A percentile compares a stretch with the other conserved stretches of the same genome.
Evolutionary conservation across 2,329 filamentous ascomycete species (phyloP).

Genomic region (Scopulariopsis brevicaulis): DNA sequence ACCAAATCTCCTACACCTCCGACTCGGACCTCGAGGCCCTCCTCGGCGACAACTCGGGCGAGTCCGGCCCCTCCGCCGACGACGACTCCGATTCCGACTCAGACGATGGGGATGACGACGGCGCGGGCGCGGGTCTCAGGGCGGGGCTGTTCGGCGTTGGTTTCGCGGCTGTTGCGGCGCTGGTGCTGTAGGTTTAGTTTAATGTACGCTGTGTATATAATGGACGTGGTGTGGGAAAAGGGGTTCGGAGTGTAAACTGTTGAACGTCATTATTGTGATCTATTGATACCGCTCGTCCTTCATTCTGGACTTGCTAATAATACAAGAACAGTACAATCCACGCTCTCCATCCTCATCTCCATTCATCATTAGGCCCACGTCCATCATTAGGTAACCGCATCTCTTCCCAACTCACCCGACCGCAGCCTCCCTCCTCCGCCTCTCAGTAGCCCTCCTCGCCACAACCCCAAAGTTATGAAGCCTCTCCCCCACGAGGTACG

Average conservation of each 20-base stretch:
- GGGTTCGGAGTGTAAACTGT: neutral
- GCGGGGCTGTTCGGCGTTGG: neutral
- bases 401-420: neutral
- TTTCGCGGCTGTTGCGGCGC: neutral
- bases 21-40: conserved; percentile 22
- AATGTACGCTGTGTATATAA: too few relatives aligned
- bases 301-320: neutral
- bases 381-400: neutral
- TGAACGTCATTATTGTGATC: neutral
- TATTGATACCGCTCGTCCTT: neutral
- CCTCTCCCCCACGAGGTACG: conserved; percentile 88
- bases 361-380: neutral
- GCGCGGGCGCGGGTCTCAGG: neutral
- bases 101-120: neutral
- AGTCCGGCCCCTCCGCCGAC: neutral
- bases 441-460: neutral
- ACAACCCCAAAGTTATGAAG: conserved; percentile 77
- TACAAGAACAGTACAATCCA: neutral
- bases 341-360: neutral
- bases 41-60: conserved; percentile 10
- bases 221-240: too few relatives aligned
- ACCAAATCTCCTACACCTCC: conserved; percentile 15
- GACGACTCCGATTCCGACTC: neutral
- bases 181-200: neutral
- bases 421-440: neutral